phyloP scores from a whole-genome alignment of 257 asterid genomes.

The Voacanga thouarsii region DNA sequence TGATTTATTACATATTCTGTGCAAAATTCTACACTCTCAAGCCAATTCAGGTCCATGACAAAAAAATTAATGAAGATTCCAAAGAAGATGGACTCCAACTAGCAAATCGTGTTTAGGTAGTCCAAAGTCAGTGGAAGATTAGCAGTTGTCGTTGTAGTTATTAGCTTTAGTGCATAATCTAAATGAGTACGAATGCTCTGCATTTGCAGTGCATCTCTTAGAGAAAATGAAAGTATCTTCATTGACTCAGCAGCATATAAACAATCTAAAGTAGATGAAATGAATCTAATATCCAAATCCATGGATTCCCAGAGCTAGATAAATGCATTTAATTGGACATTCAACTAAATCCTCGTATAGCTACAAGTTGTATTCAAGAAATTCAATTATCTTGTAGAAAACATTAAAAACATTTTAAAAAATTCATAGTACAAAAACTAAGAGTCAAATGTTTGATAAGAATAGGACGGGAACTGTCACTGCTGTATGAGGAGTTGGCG shows the following conservation, averaged over 20 bases:
- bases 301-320: too few species aligned
- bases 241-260: not conserved
- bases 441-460: too few species aligned
- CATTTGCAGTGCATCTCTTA: not conserved
- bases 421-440: too few species aligned
- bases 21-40: constrained; percentile 69
- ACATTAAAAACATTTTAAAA: too few species aligned
- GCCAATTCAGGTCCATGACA: constrained; percentile 43
- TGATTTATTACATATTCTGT: constrained; percentile 60
- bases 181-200: not conserved
- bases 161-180: not conserved
- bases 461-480: too few species aligned
- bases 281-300: too few species aligned
- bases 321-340: too few species aligned
- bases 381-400: too few species aligned
- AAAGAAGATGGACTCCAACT: constrained; percentile 38
- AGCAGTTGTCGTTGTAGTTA: not conserved
- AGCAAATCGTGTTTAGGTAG: constrained; percentile 29
- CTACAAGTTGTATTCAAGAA: too few species aligned
- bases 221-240: not conserved
- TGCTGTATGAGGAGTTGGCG: too few species aligned
- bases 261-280: too few species aligned
- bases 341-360: too few species aligned
- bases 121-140: not conserved
- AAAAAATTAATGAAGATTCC: constrained; percentile 15